Percentiles rank a stretch among this genome's conserved stretches.
These are phyloP conservation scores for Russula lepida DNA, from an alignment of 768 basidiomycete species.

Conservation along the genomic window DNA sequence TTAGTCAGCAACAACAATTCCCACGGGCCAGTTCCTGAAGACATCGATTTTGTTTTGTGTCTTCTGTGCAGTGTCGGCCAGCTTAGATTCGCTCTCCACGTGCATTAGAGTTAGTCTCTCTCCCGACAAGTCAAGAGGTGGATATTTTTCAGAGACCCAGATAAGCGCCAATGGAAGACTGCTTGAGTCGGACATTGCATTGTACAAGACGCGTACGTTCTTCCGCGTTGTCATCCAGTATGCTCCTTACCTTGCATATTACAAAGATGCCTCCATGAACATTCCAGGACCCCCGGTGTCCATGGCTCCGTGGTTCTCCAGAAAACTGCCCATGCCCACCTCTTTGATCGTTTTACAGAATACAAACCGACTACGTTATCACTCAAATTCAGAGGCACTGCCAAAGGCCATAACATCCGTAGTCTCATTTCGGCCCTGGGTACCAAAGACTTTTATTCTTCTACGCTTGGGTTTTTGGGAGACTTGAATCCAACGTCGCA, in stretches of 20 bases:
- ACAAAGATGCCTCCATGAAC: slow-evolving; percentile 69
- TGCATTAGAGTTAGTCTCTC: slow-evolving; percentile 48
- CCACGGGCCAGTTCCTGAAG: slow-evolving; percentile 47
- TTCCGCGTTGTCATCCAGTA: not conserved
- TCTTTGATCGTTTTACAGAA: slow-evolving; percentile 55
- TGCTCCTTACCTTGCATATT: not conserved
- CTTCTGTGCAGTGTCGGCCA: slow-evolving; percentile 55
- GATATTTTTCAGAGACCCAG: slow-evolving; percentile 39
- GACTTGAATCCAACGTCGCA: slow-evolving; percentile 42
- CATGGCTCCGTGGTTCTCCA: slow-evolving; percentile 44
- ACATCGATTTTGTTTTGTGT: not conserved
- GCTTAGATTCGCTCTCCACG: slow-evolving; percentile 52
- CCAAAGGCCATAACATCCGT: slow-evolving; percentile 68
- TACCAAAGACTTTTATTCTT: slow-evolving; percentile 53
- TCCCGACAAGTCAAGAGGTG: slow-evolving; percentile 35
- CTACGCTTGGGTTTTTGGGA: slow-evolving; percentile 71
- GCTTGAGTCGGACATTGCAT: slow-evolving; percentile 48
- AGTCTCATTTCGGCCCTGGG: slow-evolving; percentile 60
- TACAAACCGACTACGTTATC: slow-evolving; percentile 52
- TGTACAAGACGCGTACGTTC: slow-evolving; percentile 68
- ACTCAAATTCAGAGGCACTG: slow-evolving; percentile 61
- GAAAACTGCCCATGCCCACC: slow-evolving; percentile 33
- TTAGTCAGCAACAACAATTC: too few species aligned
- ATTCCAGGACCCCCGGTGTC: slow-evolving; percentile 65
- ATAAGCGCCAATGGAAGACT: slow-evolving; percentile 37